Evolutionary conservation across 176 grass and related monocot genomes (phyloP), one percentile per base, ranked within the genome.

Genomic region (Musa troglodytarum): DNA sequence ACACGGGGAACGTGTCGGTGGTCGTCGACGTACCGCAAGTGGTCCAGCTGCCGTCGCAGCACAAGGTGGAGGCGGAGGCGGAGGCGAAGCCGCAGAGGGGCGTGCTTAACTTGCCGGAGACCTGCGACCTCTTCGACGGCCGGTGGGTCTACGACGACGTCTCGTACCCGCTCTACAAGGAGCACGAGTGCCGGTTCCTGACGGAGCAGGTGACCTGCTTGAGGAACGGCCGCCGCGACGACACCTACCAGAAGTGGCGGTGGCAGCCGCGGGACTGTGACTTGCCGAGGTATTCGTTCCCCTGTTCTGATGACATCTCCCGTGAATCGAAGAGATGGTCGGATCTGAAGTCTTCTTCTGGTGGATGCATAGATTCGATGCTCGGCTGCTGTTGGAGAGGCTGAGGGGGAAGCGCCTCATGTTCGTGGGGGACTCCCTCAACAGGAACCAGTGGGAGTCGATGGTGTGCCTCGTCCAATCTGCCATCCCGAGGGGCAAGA

Each of bases 261-360:
- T 96, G 93, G 87, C 85, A 96, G 55, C 93, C 89, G 25, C 73
- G 84, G 68, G 89, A 80, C 69, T 96, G 93, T 80, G 74, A 86
- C 81, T 69, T 96, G 20, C 93, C 93, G 12, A 63, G 89, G 93
- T 96, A 82, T 20, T 61, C 14, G 14, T n/a, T 61, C 16, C 57
- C 3, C 8, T 7, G 16, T 61, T 56, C 54, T n/a, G 16, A 61
- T 61, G 14, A n/a, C 4, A n/a, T 17, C 57, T 20, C 4, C 14
- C 57, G 15, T 19, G 57, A 61, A 20, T 61, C 19, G 17, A 17
- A 61, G 57, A 21, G 57, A 61, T 61, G 57, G 7, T n/a, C n/a
- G 57, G 57, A 61, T n/a, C 8, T 5, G 17, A 19, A 8, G 6
- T 19, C 57, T 61, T 61, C 57, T 21, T 43, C 34, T 6, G 34